Evolutionary conservation across 2,329 filamentous ascomycete species (phyloP), one percentile per base, ranked within the genome.

Genomic region (Alternaria sp.): DNA sequence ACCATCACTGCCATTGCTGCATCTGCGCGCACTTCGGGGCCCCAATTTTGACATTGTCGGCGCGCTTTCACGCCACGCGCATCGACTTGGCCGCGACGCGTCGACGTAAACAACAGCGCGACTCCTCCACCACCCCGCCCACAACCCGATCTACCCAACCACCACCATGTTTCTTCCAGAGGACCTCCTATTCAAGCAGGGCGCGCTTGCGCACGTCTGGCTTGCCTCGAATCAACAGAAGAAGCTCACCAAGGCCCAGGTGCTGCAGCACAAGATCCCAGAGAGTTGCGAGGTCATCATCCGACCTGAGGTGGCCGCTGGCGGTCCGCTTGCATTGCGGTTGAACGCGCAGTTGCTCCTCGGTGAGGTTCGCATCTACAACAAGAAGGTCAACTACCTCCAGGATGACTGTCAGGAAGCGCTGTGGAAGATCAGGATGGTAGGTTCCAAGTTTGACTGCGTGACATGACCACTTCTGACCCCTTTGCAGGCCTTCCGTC

Each of bases 331-430:
- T 88, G 96, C 96, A 28, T 83, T 99, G 75, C 93, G 96, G 71
- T 84, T 99, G 66, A 98, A 93, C 77, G 94, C 95, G 64, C 96
- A 99, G 83, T 86, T 99, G 61, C 85, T 99, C 76, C 87, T 99
- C 59, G 96, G 96, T 83, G 96, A 99, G 25, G 96, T 97, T 72
- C 90, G 95, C 77, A 99, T 99, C 77, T 99, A 99, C 82, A 96
- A 94, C 81, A 88, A 96, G 77, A 99, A 99, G 83, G 95, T 96
- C 76, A 91, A 94, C 74, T 99, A 99, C 81, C 85, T 99, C 54
- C 85, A 98, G 51, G 96, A 99, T 76, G 96, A 99, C 79, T 99
- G 96, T 83, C 97, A 97, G 75, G 96, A 99, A 82, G 95, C 95
- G 43, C 85, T 99, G 69, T 90, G 97, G 86, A 98, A 97, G 84